Percentiles rank a stretch among this genome's conserved stretches.
Conservation (phyloP, 345 rosid genomes). For the Aquilaria sinensis region DNA sequence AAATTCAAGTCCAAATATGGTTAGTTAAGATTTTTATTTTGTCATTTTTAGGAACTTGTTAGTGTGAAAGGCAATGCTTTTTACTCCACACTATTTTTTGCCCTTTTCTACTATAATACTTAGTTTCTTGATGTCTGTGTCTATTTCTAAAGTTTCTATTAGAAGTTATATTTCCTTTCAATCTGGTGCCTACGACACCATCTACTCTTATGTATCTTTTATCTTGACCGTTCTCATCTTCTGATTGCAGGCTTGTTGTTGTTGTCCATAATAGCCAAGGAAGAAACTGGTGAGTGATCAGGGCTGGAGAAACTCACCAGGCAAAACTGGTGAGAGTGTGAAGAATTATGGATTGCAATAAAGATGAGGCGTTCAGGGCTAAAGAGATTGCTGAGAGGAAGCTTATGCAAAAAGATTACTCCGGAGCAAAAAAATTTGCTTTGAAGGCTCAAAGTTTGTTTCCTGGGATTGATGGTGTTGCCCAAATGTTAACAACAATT, state of each 20-base stretch:
- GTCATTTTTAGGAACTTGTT: not conserved
- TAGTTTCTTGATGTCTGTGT: too few relatives aligned
- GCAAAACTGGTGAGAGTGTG: not conserved
- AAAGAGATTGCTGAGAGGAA: constrained; percentile 86
- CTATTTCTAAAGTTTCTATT: not conserved
- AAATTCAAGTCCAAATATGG: not conserved
- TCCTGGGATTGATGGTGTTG: constrained; percentile 69
- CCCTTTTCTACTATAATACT: too few relatives aligned
- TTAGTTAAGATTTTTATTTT: not conserved
- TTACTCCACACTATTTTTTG: not conserved
- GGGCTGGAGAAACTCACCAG: not conserved
- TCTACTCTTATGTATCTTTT: too few relatives aligned
- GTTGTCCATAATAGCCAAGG: constrained; percentile 9
- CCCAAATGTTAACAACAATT: constrained; percentile 48
- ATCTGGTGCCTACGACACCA: constrained; percentile 19
- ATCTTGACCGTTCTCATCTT: not conserved
- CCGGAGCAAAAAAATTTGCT: constrained; percentile 68
- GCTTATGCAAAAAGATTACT: constrained; percentile 54
- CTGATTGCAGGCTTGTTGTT: constrained; percentile 8
- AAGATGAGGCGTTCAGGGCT: constrained; percentile 83
- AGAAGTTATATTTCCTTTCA: constrained; percentile 7
- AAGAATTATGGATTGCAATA: constrained; percentile 79
- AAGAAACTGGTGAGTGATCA: not conserved
- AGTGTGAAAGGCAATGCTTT: not conserved
- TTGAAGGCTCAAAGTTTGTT: constrained; percentile 69